Percentiles rank a stretch among this genome's conserved stretches.
Evolutionary conservation across 2,329 filamentous ascomycete genomes (phyloP).

Genomic region (Thelonectria olida): DNA sequence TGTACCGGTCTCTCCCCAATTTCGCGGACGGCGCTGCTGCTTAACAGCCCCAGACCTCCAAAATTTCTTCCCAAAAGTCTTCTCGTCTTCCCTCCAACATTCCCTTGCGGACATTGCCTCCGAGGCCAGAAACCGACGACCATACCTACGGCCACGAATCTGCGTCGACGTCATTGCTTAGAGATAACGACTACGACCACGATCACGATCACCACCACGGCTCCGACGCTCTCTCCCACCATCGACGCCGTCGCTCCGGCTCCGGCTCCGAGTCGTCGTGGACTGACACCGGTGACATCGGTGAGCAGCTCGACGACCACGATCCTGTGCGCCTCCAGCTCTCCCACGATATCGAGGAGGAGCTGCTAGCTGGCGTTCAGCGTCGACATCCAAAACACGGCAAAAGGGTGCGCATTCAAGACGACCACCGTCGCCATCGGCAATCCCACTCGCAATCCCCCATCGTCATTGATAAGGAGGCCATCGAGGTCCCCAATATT

Average conservation of each 20-base stretch:
- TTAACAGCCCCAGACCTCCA: slow-evolving; percentile 80
- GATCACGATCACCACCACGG: slow-evolving; percentile 52
- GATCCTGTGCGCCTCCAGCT: slow-evolving; percentile 81
- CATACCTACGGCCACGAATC: slow-evolving; percentile 52
- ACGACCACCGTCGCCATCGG: slow-evolving; percentile 49
- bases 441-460: slow-evolving; percentile 50
- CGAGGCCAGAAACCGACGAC: slow-evolving; percentile 47
- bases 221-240: slow-evolving; percentile 52
- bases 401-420: slow-evolving; percentile 76
- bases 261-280: slow-evolving; percentile 78
- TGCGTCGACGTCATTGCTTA: slow-evolving; percentile 48
- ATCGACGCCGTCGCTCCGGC: slow-evolving; percentile 47
- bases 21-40: slow-evolving; percentile 75
- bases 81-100: slow-evolving; percentile 84
- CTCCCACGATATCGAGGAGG: slow-evolving; percentile 71
- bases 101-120: slow-evolving; percentile 79
- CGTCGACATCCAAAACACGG: slow-evolving; percentile 55
- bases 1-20: slow-evolving; percentile 45
- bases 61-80: slow-evolving; percentile 80
- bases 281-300: slow-evolving; percentile 95
- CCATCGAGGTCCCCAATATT: slow-evolving; percentile 82
- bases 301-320: slow-evolving; percentile 86
- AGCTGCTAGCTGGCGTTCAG: slow-evolving; percentile 61
- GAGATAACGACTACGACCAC: slow-evolving; percentile 57
- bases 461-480: slow-evolving; percentile 70